These are phyloP conservation scores for Nidularia pulvinata DNA, from an alignment of 768 basidiomycete genomes.

Conservation along the genomic window DNA sequence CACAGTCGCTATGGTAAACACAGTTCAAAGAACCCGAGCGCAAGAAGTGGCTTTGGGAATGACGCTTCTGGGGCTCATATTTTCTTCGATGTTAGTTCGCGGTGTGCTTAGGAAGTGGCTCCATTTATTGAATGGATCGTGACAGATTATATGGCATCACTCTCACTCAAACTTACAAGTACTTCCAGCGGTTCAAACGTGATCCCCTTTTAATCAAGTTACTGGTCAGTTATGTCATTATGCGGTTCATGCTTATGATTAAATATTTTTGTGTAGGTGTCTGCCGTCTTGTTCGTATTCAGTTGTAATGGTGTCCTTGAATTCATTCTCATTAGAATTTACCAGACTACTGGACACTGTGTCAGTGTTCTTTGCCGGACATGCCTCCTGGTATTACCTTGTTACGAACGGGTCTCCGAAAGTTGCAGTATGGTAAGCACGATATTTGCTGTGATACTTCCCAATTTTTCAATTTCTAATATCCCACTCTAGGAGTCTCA, in stretches of 20 bases:
- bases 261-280: too few relatives aligned
- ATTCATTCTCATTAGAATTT: too few relatives aligned
- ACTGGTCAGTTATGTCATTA: conserved; percentile 11
- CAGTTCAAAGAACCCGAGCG: conserved; percentile 9
- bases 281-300: too few relatives aligned
- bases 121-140: not conserved
- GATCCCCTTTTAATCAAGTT: conserved; percentile 22
- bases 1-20: not conserved
- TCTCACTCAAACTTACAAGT: conserved; percentile 27
- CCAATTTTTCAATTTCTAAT: not conserved
- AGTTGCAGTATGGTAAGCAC: conserved; percentile 22
- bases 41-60: conserved; percentile 26
- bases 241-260: too few relatives aligned
- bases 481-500: conserved; percentile 22
- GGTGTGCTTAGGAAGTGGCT: not conserved
- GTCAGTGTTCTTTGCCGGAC: conserved; percentile 23
- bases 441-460: not conserved
- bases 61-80: conserved; percentile 26
- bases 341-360: conserved; percentile 22
- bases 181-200: conserved; percentile 24
- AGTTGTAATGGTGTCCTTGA: too few relatives aligned
- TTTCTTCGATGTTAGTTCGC: conserved; percentile 23
- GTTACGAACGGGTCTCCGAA: conserved; percentile 15
- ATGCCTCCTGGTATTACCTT: conserved; percentile 30
- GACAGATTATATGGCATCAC: conserved; percentile 26